Percentiles rank a stretch among this genome's conserved stretches.
phyloP scores from a whole-genome alignment of 305 asterid species.

The Solanum hybrid region DNA sequence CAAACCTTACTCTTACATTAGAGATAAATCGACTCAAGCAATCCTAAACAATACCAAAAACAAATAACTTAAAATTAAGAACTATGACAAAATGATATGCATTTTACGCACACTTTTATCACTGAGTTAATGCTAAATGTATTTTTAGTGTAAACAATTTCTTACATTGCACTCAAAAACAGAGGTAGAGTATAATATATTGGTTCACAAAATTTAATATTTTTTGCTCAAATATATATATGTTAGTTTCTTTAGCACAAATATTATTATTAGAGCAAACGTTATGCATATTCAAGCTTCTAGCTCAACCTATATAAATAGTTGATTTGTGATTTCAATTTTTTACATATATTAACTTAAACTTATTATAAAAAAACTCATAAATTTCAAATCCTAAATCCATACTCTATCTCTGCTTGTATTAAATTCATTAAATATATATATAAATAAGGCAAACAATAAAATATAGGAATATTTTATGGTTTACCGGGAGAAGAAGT shows the following conservation, averaged over 20 bases:
- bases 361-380: not conserved
- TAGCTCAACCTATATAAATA: not conserved
- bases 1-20: not conserved
- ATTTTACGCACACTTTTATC: not conserved
- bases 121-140: not conserved
- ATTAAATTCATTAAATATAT: not conserved
- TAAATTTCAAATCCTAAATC: not conserved
- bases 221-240: not conserved
- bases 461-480: not conserved
- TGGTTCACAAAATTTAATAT: not conserved
- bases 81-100: not conserved
- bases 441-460: not conserved
- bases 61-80: not conserved
- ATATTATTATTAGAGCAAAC: not conserved
- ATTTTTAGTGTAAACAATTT: not conserved
- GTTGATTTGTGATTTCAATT: not conserved
- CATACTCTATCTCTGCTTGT: not conserved
- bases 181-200: not conserved
- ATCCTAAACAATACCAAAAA: not conserved
- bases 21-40: not conserved
- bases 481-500: constrained; percentile 33
- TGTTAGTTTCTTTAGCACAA: not conserved
- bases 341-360: not conserved
- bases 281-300: not conserved
- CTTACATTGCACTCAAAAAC: not conserved